Percentiles rank a stretch among this genome's conserved stretches.
Evolutionary conservation across 2,329 filamentous ascomycete genomes (phyloP).

Genomic region (Colletotrichum incanum): DNA sequence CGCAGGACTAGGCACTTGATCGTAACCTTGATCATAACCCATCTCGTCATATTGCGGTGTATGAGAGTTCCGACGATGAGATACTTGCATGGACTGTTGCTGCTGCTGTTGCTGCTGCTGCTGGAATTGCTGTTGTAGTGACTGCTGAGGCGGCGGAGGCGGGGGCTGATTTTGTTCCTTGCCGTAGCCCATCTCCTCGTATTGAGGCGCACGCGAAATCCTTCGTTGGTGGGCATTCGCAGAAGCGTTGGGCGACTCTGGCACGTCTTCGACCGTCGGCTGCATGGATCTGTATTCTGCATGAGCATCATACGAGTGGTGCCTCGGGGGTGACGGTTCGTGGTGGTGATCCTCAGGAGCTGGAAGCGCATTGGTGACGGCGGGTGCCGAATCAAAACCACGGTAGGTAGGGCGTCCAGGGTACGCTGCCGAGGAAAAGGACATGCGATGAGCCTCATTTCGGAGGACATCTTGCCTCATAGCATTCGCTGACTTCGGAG

Average conservation of each 20-base stretch:
- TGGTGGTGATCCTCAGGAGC: conserved; percentile 51
- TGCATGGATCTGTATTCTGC: conserved; percentile 69
- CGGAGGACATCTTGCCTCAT: conserved; percentile 74
- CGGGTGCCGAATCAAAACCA: conserved; percentile 64
- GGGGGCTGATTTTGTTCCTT: conserved; percentile 25
- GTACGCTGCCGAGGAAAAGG: conserved; percentile 60
- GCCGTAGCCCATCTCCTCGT: conserved; percentile 46
- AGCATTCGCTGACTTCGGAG: conserved; percentile 60
- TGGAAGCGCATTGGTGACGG: conserved; percentile 52
- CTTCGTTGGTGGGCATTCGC: conserved; percentile 48
- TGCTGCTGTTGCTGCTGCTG: conserved; percentile 16
- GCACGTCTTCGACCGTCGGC: conserved; percentile 75
- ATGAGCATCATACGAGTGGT: conserved; percentile 68
- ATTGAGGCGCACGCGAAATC: conserved; percentile 46
- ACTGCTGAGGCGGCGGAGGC: neutral
- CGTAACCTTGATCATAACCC: conserved; percentile 51
- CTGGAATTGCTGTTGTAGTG: neutral
- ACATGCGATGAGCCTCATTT: conserved; percentile 70
- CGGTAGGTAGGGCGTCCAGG: conserved; percentile 69
- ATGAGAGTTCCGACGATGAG: conserved; percentile 6
- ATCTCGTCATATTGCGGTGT: conserved; percentile 55
- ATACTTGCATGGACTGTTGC: conserved; percentile 20
- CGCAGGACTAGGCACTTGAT: conserved; percentile 59
- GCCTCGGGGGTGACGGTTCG: conserved; percentile 58
- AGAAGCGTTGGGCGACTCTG: conserved; percentile 63